Conservation (phyloP, 1,284 basidiomycete species). For the Moesziomyces parantarcticus region DNA sequence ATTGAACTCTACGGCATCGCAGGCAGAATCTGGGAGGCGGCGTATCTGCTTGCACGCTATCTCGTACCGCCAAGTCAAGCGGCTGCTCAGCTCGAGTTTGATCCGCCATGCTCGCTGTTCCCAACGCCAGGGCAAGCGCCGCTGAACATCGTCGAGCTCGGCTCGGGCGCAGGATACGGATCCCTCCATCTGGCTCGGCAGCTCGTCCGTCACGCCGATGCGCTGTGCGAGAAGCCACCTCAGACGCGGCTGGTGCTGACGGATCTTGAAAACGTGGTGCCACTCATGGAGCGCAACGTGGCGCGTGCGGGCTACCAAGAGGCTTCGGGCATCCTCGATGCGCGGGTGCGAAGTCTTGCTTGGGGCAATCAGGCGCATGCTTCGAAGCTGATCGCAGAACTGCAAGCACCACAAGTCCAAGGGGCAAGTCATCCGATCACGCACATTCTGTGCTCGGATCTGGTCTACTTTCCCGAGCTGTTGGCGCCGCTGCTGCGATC, state of each 20-base stretch:
- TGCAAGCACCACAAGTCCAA: not conserved
- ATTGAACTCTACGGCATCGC: slow-evolving; percentile 65
- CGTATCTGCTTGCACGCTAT: slow-evolving; percentile 57
- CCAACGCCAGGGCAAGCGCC: not conserved
- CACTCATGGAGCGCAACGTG: slow-evolving; percentile 61
- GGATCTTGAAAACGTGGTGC: slow-evolving; percentile 62
- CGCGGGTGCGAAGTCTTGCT: slow-evolving; percentile 44
- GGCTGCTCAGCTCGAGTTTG: slow-evolving; percentile 36
- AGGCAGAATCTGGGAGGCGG: slow-evolving; percentile 66
- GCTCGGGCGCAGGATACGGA: slow-evolving; percentile 61
- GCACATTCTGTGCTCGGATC: slow-evolving; percentile 64
- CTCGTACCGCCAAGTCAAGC: slow-evolving; percentile 21
- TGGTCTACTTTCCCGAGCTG: slow-evolving; percentile 66
- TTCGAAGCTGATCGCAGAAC: slow-evolving; percentile 15
- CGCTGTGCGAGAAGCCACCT: not conserved
- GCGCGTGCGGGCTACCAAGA: slow-evolving; percentile 26
- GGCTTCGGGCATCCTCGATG: slow-evolving; percentile 12
- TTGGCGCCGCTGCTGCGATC: slow-evolving; percentile 61
- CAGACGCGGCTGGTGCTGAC: slow-evolving; percentile 52
- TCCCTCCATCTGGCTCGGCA: slow-evolving; percentile 59
- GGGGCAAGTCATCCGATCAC: slow-evolving; percentile 33
- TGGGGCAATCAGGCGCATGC: slow-evolving; percentile 59
- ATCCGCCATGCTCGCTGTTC: slow-evolving; percentile 60
- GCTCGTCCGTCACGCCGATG: slow-evolving; percentile 21
- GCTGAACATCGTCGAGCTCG: slow-evolving; percentile 57